Base-by-base conservation (phyloP, 768 basidiomycete genomes). In the Calocybe cyanea region DNA sequence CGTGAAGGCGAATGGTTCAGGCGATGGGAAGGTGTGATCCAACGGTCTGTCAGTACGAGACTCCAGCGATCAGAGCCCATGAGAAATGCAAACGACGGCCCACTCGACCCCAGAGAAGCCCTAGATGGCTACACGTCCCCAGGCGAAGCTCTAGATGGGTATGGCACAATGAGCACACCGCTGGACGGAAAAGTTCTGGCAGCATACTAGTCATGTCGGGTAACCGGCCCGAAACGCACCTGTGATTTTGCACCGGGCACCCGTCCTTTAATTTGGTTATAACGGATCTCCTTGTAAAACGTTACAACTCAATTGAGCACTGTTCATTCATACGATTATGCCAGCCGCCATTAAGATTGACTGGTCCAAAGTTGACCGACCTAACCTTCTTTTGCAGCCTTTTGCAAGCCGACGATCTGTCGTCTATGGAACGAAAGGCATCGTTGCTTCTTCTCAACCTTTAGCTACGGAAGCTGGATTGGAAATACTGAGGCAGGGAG, bases 371-470 rank as follows among this genome's bases (percentile, higher is more conserved):
- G 73, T 93, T 35, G 75, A 85, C 56, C 76, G 76, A 21, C 83
- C 87, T 41, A 76, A 86, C 21, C 71, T 77, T 18, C 66, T 77
- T 28, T 75, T 90, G 45, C 72, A 83, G 46, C 81, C 76, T 20
- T 95, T 92, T 62, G 65, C 87, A 0, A 92, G 92, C 52, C 83
- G 93, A 14, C 70, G 92, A 54, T 93, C 92, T 7, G 86, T 90
- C 18, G 83, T 92, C 15, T 91, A 88, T 66, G 83, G 87, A 6
- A 87, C 81, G 2, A 93, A 92, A 61, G 91, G 94, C 6, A 69
- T 95, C 25, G 87, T 97, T 3, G 80, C 92, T 7, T 86, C 85
- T 21, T 87, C 89, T 19, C 96, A 99, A 60, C 92, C 96, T 38
- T 73, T 92, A 31, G 96, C 96, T 1, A 83, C 85, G 13, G 86